These are phyloP conservation scores for Aspergillus sp. DNA, from an alignment of 2,329 filamentous ascomycete genomes.

Conservation along the genomic window DNA sequence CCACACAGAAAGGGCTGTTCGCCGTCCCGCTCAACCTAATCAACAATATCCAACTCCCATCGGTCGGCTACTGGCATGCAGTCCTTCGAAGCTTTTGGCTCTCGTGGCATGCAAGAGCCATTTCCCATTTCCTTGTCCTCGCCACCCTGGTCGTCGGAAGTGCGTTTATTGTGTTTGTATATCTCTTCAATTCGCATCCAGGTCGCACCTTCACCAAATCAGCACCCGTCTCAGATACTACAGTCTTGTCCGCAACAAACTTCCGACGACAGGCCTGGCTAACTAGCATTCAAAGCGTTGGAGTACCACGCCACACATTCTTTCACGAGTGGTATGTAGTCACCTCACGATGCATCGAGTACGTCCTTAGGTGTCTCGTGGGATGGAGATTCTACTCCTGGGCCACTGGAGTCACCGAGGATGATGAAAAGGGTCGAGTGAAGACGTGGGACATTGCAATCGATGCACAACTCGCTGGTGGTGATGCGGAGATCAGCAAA, in stretches of 20 bases:
- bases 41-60: constrained; percentile 26
- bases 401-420: constrained; percentile 73
- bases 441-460: constrained; percentile 92
- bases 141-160: constrained; percentile 49
- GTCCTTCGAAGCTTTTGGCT: constrained; percentile 24
- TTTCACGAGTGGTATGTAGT: constrained; percentile 80
- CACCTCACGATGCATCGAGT: constrained; percentile 73
- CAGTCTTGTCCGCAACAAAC: constrained; percentile 65
- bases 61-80: constrained; percentile 18
- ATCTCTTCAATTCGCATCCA: constrained; percentile 53
- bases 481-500: constrained; percentile 84
- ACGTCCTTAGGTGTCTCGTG: constrained; percentile 72
- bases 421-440: constrained; percentile 79
- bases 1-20: constrained; percentile 62
- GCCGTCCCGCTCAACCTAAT: constrained; percentile 60
- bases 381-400: constrained; percentile 73
- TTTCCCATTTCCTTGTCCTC: constrained; percentile 45
- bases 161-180: constrained; percentile 54
- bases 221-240: constrained; percentile 16
- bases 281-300: constrained; percentile 86
- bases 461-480: constrained; percentile 86
- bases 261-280: constrained; percentile 87
- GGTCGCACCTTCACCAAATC: constrained; percentile 47
- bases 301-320: constrained; percentile 83
- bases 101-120: constrained; percentile 33